Base-by-base conservation (phyloP, 306 rosid species). In the Carpinus viminea region DNA sequence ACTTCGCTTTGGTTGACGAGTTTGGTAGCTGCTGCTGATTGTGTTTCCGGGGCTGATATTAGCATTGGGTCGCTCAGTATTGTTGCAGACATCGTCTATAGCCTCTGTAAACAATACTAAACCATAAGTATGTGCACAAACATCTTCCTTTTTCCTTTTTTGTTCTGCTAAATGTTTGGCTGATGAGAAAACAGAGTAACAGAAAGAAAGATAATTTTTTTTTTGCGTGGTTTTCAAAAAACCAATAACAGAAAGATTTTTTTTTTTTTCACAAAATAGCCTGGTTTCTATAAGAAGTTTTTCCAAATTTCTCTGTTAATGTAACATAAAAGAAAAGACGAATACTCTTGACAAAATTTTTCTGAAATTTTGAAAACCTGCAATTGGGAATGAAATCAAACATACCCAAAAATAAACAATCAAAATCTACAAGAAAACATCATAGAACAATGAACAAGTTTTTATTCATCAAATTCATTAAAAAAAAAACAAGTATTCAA, bases 31-130 rank as follows among this genome's bases (percentile, higher is more conserved):
- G 72, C 56, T 45, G 81, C 38, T 82, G 90, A 36, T 83, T 89
- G 94, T 72, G 83, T 76, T 85, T 89, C 97, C 62, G 85, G 76
- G 21, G 89, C 81, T 8, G 98, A 31, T 59, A 92, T 83, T 18
- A 80, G 85, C 87, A 88, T 75, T 43, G 93, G 81, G 75, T 92
- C 97, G 72, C 91, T 86, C 56, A 92, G 74, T 59, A 92, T 81
- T 0, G 96, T 85, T 56, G 93, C 85, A 57, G 93, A 89, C 93
- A 92, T 92, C 83, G 80, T 85, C 80, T 88, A 86, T 24, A 83
- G 72, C 89, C 93, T 1, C 93, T 85, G 83, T 68, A 15, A 85
- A 54, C 20, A 70, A 46, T 12, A 0, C 46, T n/a, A 0, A 38
- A 66, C 26, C 18, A 17, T 66, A 3, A 66, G 21, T 17, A 18